A percentile compares a stretch with the other conserved stretches of the same genome.
These are phyloP conservation scores for Paulownia fortunei DNA, from an alignment of 257 asterid genomes.

Conservation along the genomic window DNA sequence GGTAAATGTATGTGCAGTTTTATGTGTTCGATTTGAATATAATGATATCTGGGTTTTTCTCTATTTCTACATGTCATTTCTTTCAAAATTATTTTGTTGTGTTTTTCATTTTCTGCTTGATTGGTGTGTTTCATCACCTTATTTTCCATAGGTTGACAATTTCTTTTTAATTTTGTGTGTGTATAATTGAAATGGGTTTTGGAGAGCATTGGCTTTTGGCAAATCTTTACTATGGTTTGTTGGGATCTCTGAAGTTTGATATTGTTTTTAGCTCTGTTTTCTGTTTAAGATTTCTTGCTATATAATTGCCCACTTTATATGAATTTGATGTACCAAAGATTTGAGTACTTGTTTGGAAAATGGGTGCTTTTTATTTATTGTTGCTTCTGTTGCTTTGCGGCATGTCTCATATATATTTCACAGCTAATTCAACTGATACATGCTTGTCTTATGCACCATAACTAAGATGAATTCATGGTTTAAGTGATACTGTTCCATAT, in stretches of 20 bases:
- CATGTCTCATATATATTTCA: background rate
- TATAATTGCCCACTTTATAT: background rate
- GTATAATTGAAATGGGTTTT: background rate
- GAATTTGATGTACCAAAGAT: background rate
- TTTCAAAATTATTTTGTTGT: background rate
- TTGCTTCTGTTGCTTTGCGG: background rate
- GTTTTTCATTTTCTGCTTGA: background rate
- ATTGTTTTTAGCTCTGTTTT: background rate
- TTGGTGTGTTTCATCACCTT: background rate
- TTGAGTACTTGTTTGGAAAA: background rate
- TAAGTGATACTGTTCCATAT: background rate
- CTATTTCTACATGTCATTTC: background rate
- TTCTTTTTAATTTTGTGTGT: background rate
- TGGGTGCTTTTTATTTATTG: background rate
- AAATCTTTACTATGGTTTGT: background rate
- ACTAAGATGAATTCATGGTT: background rate
- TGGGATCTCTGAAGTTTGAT: background rate
- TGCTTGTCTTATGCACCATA: background rate
- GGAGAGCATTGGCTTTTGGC: background rate
- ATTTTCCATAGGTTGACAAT: background rate
- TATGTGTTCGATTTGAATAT: background rate
- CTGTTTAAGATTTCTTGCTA: background rate
- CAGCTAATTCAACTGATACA: background rate
- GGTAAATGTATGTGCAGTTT: background rate
- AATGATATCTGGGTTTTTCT: background rate